Evolutionary conservation across 2,329 filamentous ascomycete genomes (phyloP).

Genomic region (Shiraia bambusicola): DNA sequence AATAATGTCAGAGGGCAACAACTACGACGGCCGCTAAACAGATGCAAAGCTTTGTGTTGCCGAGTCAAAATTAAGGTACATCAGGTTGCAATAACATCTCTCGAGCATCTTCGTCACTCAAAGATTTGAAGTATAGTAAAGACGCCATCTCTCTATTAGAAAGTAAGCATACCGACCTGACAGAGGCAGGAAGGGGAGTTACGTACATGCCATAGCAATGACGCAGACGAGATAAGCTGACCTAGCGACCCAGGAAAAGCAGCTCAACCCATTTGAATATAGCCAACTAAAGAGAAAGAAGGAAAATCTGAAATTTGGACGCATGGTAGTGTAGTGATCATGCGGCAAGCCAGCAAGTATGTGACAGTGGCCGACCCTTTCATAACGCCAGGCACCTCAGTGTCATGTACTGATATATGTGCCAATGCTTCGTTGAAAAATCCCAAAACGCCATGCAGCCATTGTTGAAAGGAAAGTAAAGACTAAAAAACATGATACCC

Average conservation of each 20-base stretch:
- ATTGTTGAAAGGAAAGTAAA: conserved; percentile 30
- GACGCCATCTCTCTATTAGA: conserved; percentile 47
- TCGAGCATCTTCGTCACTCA: conserved; percentile 46
- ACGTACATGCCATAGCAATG: conserved; percentile 50
- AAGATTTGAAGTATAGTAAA: conserved; percentile 32
- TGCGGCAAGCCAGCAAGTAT: conserved; percentile 32
- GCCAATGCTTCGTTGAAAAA: conserved; percentile 43
- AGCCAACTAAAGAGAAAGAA: conserved; percentile 28
- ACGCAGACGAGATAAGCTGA: conserved; percentile 48
- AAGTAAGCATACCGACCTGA: conserved; percentile 44
- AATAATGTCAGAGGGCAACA: conserved; percentile 4
- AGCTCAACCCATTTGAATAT: conserved; percentile 36
- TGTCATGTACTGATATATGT: conserved; percentile 34
- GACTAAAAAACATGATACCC: conserved; percentile 33
- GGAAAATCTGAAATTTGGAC: conserved; percentile 28
- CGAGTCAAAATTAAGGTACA: conserved; percentile 32
- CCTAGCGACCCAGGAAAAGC: conserved; percentile 37
- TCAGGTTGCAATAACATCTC: conserved; percentile 30
- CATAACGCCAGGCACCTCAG: conserved; percentile 43
- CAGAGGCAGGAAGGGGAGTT: conserved; percentile 45
- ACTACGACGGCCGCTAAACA: conserved; percentile 23
- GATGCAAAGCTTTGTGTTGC: conserved; percentile 12
- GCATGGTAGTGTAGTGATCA: conserved; percentile 38
- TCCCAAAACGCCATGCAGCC: conserved; percentile 43
- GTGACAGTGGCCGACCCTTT: conserved; percentile 32